Conservation (phyloP, 108 stramenopile species). For the Nitzschia sp. region DNA sequence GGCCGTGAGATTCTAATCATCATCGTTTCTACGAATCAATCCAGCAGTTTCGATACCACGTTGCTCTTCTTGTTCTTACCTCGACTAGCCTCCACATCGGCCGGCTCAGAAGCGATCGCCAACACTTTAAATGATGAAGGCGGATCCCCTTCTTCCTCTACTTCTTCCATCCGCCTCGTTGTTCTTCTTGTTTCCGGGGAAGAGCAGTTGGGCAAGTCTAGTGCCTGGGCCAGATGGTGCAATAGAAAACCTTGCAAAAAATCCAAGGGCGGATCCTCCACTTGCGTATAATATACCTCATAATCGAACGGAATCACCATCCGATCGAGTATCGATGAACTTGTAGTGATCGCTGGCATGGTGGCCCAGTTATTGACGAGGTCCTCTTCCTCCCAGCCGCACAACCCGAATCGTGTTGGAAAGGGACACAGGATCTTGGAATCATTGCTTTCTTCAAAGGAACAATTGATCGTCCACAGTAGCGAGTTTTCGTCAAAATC, state of each 20-base stretch:
- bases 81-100: background rate
- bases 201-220: no score
- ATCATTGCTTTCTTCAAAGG: background rate
- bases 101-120: background rate
- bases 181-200: background rate
- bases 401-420: background rate
- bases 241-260: background rate
- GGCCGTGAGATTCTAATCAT: background rate
- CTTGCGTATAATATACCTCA: background rate
- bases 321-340: background rate
- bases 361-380: no score
- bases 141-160: background rate
- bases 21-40: no score
- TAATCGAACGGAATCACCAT: background rate
- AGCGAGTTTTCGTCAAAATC: background rate
- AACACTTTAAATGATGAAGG: background rate
- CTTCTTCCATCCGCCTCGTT: background rate
- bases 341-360: background rate
- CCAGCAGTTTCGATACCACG: no score
- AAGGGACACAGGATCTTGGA: background rate
- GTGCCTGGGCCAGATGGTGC: background rate
- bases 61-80: no score
- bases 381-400: background rate
- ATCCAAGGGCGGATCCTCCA: background rate
- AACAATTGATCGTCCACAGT: background rate